Evolutionary conservation across 441 rosid genomes (phyloP).

Genomic region (Populus hybrid): DNA sequence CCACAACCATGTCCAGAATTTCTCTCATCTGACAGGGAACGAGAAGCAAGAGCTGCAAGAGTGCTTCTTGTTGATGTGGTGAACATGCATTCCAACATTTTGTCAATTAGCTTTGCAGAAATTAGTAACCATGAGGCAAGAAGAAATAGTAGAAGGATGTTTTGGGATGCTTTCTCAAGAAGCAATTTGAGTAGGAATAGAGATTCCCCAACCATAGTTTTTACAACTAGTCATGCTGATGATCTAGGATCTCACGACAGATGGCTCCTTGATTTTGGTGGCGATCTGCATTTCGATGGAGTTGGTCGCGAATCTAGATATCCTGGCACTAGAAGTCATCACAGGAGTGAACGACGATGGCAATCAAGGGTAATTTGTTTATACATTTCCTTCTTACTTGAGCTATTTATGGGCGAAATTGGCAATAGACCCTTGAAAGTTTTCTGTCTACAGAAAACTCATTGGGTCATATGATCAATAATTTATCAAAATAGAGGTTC

Average conservation of each 20-base stretch:
- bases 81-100: constrained; percentile 41
- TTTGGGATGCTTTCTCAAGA: constrained; percentile 53
- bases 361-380: constrained; percentile 44
- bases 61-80: constrained; percentile 48
- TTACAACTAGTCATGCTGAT: constrained; percentile 39
- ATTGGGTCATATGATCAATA: not conserved
- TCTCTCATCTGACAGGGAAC: constrained; percentile 39
- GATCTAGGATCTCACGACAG: constrained; percentile 47
- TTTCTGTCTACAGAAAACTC: not conserved
- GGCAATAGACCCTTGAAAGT: not conserved
- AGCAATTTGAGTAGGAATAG: constrained; percentile 34
- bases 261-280: constrained; percentile 51
- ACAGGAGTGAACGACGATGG: constrained; percentile 37
- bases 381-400: not conserved
- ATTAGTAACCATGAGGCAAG: constrained; percentile 37
- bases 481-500: not conserved
- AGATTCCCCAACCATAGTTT: constrained; percentile 34
- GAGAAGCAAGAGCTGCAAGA: constrained; percentile 28
- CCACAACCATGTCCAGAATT: constrained; percentile 38
- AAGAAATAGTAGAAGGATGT: constrained; percentile 47
- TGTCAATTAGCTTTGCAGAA: constrained; percentile 38
- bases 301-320: constrained; percentile 36
- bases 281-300: constrained; percentile 43
- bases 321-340: constrained; percentile 35
- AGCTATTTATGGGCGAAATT: not conserved